Percentiles rank a stretch among this genome's conserved stretches.
Conservation (phyloP, 2,329 filamentous ascomycete genomes). For the Verticillium klebahnii region DNA sequence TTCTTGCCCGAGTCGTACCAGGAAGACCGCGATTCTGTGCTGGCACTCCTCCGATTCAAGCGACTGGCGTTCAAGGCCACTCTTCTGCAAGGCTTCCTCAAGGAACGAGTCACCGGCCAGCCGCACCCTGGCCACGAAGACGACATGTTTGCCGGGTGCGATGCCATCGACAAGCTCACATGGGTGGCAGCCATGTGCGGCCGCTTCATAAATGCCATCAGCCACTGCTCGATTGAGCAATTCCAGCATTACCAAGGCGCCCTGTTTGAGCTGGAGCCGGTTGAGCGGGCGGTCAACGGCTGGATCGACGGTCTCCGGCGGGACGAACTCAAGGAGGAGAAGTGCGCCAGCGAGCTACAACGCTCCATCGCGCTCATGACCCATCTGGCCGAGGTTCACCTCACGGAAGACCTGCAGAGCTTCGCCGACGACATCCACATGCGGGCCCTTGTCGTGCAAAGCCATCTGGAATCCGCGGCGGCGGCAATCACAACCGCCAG, state of each 20-base stretch:
- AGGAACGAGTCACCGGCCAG: conserved; percentile 69
- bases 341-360: conserved; percentile 76
- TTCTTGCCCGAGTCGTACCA: conserved; percentile 85
- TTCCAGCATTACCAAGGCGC: conserved; percentile 78
- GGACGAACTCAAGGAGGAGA: conserved; percentile 81
- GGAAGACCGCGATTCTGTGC: conserved; percentile 77
- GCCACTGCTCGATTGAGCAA: conserved; percentile 69
- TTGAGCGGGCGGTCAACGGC: conserved; percentile 81
- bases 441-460: conserved; percentile 71
- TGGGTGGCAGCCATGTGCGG: conserved; percentile 82
- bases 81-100: conserved; percentile 72
- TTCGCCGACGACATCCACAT: conserved; percentile 79
- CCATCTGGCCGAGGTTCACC: conserved; percentile 80
- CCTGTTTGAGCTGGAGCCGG: conserved; percentile 82
- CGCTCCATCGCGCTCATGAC: conserved; percentile 80
- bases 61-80: conserved; percentile 84
- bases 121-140: conserved; percentile 64
- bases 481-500: conserved; percentile 60
- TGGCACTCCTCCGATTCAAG: conserved; percentile 83
- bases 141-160: conserved; percentile 73
- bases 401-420: conserved; percentile 63
- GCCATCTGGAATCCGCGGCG: conserved; percentile 74
- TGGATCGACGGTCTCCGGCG: conserved; percentile 82
- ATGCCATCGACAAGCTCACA: conserved; percentile 78
- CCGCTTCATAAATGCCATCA: conserved; percentile 77